Percentiles rank a stretch among this genome's conserved stretches.
These are phyloP conservation scores for Tetraselmis chui DNA, from an alignment of 139 green algal species.

Conservation along the genomic window DNA sequence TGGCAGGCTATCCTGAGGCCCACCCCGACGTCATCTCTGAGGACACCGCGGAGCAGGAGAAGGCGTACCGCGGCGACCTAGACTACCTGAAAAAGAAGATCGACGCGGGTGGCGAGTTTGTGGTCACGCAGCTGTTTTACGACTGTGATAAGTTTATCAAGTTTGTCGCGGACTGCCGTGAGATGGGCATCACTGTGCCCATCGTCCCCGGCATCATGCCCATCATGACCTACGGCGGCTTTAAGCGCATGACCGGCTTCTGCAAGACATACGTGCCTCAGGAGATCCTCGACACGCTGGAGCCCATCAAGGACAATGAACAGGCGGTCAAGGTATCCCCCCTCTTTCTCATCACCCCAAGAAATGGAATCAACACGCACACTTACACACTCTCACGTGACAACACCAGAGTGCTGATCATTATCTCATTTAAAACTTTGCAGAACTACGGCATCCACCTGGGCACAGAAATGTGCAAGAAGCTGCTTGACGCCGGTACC, in stretches of 20 bases:
- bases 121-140: conserved; percentile 97
- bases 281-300: conserved; percentile 64
- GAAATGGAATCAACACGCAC: too few relatives aligned
- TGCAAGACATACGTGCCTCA: conserved; percentile 89
- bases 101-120: conserved; percentile 86
- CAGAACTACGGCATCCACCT: conserved; percentile 83
- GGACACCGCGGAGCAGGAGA: conserved; percentile 59
- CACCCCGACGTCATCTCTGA: conserved; percentile 90
- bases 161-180: conserved; percentile 66
- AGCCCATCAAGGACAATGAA: conserved; percentile 93
- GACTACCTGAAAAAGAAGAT: conserved; percentile 94
- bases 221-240: conserved; percentile 92
- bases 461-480: conserved; percentile 81
- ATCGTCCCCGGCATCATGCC: conserved; percentile 98
- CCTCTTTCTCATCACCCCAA: neutral
- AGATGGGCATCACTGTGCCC: conserved; percentile 73
- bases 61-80: conserved; percentile 82
- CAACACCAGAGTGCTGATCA: neutral
- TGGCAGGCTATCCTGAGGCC: conserved; percentile 92
- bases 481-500: conserved; percentile 66
- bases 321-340: conserved; percentile 67
- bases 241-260: conserved; percentile 97
- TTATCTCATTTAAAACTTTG: neutral
- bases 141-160: conserved; percentile 81
- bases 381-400: neutral